Evolutionary conservation across 1,284 basidiomycete species (phyloP), one percentile per base, ranked within the genome.

Genomic region (Irpex rosettiformis): DNA sequence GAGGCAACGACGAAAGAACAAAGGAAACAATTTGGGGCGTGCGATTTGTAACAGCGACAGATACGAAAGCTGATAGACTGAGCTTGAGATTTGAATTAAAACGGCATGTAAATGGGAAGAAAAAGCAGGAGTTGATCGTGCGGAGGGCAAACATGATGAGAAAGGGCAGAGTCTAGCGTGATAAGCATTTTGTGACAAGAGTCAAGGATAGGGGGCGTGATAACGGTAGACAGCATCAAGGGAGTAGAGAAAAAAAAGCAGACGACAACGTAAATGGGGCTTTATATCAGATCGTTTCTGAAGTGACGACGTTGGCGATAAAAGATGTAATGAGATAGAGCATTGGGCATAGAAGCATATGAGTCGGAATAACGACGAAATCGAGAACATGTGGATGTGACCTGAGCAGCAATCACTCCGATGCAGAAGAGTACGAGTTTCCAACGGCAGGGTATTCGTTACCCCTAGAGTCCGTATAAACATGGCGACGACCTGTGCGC

Each of bases 381-480:
- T 8, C 8, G n/a, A 45, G 43, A 11, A 18, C 13, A 18, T 22
- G 18, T n/a, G 21, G 27, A 4, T 51, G 13, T 51, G 48, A n/a
- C 22, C 2, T 7, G 22, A 18, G 48, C 22, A 51, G 25, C 24
- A 28, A 11, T 51, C 18, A 51, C 21, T 51, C 48, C 13, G 48
- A 51, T 11, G 16, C 48, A n/a, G 48, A 51, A 22, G 48, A 51
- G 27, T 51, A 51, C 13, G 48, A 51, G 48, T 51, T 24, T 4
- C 48, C 48, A 7, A 25, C 22, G 6, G 22, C 10, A 10, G 45
- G 52, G 7, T 58, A 58, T 27, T 47, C 52, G 2, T 21, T 28
- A 18, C 57, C 57, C 2, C 52, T 49, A 24, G 57, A 58, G 27
- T 58, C 57, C 7, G 37, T 29, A 27, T 58, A 58, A 4, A 51